These are phyloP conservation scores for Calocybe gambosa DNA, from an alignment of 1,284 basidiomycete species.

Conservation along the genomic window DNA sequence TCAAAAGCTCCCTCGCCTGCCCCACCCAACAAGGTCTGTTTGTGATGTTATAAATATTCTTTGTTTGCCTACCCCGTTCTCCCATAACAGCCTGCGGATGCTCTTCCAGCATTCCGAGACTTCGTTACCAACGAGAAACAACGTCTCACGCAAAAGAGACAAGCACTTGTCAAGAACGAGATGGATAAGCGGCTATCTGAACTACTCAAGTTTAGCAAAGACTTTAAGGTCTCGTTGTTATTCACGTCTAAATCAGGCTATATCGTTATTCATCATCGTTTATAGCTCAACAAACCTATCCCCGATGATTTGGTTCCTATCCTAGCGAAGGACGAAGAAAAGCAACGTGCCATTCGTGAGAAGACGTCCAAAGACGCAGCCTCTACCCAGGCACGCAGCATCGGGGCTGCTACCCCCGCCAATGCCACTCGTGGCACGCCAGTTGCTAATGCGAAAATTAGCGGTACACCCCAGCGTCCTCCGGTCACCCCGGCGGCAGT, in stretches of 20 bases:
- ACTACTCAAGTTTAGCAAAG: slow-evolving; percentile 86
- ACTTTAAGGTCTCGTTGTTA: slow-evolving; percentile 71
- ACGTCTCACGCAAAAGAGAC: slow-evolving; percentile 83
- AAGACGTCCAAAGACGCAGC: slow-evolving; percentile 66
- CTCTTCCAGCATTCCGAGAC: slow-evolving; percentile 76
- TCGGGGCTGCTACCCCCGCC: slow-evolving; percentile 44
- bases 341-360: slow-evolving; percentile 78
- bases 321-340: slow-evolving; percentile 84
- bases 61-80: slow-evolving; percentile 18
- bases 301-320: slow-evolving; percentile 93
- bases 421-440: slow-evolving; percentile 34
- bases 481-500: slow-evolving; percentile 17
- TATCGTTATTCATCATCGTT: neutral
- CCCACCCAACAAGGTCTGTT: slow-evolving; percentile 33
- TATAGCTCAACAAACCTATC: slow-evolving; percentile 85
- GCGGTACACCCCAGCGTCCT: slow-evolving; percentile 19
- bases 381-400: slow-evolving; percentile 58
- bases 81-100: slow-evolving; percentile 51
- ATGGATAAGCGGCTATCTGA: slow-evolving; percentile 92
- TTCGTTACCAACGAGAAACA: slow-evolving; percentile 90
- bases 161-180: slow-evolving; percentile 85
- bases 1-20: slow-evolving; percentile 57
- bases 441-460: slow-evolving; percentile 27
- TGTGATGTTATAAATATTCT: neutral
- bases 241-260: slow-evolving; percentile 5